Base-by-base conservation (phyloP, 2,329 filamentous ascomycete genomes). In the Penicillium occitanis region DNA sequence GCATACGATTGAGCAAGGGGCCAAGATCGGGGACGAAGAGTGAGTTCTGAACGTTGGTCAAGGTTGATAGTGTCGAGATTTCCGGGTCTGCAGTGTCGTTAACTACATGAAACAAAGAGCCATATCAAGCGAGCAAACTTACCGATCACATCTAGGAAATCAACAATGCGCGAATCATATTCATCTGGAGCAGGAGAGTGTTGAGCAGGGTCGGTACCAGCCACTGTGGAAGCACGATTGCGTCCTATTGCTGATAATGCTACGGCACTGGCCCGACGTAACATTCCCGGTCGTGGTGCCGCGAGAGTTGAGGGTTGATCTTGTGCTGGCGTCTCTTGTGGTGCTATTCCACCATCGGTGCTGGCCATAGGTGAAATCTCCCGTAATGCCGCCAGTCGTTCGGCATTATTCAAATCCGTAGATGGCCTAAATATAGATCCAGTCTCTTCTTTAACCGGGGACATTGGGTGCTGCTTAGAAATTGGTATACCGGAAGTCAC, bases 31-130 rank as follows among this genome's bases (percentile, higher is more conserved):
- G 92, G 1, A 96, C 82, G 77, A 96, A 96, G 10, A 96, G 86
- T 0, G 92, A 95, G 75, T 96, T 96, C 73, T 96, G 92, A 22
- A 96, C 89, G 72, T 96, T 96, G 51, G 91, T 96, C 10, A 96
- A 85, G 14, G 91, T 94, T 0, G 91, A 92, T 3, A 96, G 81
- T 0, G 92, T 92, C 42, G 91, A 88, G 3, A 96, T 88, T 79
- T 96, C 91, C 50, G 92, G 91, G 72, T 96, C 92, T 70, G 46
- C 28, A n/a, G 8, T 59, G 22, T 33, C 25, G 17, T 64, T 65
- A 61, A 19, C 28, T 22, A 28, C 25, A 19, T 37, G 46, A 11
- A 35, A 25, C 13, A n/a, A n/a, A 22, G 2, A 55, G 22, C 17
- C 19, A 10, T 30, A n/a, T 30, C 46, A 40, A 19, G 19, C n/a